These are phyloP conservation scores for Phytopythium mirpurense DNA, from an alignment of 352 stramenopile species.

Conservation along the genomic window DNA sequence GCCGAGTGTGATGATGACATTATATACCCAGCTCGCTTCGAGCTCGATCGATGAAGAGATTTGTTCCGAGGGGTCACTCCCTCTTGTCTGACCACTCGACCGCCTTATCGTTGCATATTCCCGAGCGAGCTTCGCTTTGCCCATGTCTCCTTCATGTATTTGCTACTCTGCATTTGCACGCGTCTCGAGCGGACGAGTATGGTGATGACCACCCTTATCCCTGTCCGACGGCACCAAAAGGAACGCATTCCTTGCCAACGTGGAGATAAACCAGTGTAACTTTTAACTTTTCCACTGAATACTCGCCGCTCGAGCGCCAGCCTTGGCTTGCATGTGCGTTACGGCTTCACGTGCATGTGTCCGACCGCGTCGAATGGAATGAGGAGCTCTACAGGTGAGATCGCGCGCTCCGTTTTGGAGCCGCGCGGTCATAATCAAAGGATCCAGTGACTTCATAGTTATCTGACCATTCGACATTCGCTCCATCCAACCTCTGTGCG, in stretches of 20 bases:
- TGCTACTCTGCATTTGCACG: neutral
- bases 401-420: constrained; percentile 65
- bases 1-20: constrained; percentile 86
- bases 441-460: constrained; percentile 88
- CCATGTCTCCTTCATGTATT: too few relatives aligned
- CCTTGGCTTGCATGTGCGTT: constrained; percentile 17
- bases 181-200: constrained; percentile 25
- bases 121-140: too few relatives aligned
- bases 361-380: constrained; percentile 41
- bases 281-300: constrained; percentile 52
- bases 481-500: neutral
- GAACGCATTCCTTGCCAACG: constrained; percentile 76
- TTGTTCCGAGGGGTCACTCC: constrained; percentile 85
- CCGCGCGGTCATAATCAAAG: constrained; percentile 68
- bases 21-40: constrained; percentile 87
- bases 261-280: constrained; percentile 89
- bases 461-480: constrained; percentile 55
- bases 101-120: too few relatives aligned
- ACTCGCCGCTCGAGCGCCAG: neutral
- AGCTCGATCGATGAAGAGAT: constrained; percentile 85
- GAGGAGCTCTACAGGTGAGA: constrained; percentile 77
- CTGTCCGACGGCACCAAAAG: constrained; percentile 64
- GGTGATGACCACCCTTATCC: constrained; percentile 87
- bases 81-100: constrained; percentile 81
- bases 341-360: constrained; percentile 9